These are phyloP conservation scores for Astrothelium subdiscretum DNA, from an alignment of 495 filamentous ascomycete genomes.

Conservation along the genomic window DNA sequence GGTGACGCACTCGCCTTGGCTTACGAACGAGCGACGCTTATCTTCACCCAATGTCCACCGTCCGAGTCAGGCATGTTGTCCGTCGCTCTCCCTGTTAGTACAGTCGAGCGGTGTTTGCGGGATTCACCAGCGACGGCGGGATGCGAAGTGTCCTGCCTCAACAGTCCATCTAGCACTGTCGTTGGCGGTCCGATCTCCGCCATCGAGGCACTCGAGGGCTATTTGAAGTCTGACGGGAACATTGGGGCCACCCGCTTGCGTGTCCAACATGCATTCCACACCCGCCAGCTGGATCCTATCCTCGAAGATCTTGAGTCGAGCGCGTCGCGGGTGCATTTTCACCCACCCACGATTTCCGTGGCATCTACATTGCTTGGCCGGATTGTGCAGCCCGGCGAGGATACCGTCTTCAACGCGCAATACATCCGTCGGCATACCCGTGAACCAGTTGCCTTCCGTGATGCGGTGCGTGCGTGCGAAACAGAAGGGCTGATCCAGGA, in stretches of 20 bases:
- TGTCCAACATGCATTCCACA: constrained; percentile 74
- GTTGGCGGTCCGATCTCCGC: constrained; percentile 21
- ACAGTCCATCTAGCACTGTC: constrained; percentile 25
- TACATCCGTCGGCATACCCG: constrained; percentile 60
- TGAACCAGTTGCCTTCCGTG: constrained; percentile 62
- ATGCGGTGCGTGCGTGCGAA: constrained; percentile 33
- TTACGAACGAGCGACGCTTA: constrained; percentile 11
- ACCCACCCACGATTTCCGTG: constrained; percentile 50
- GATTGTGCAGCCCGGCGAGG: constrained; percentile 37
- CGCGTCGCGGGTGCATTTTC: constrained; percentile 46
- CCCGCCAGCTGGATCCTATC: constrained; percentile 67
- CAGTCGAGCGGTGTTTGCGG: neutral
- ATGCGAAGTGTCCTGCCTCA: constrained; percentile 30
- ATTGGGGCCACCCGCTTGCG: constrained; percentile 42
- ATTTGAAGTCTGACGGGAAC: constrained; percentile 10
- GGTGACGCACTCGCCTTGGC: constrained; percentile 15
- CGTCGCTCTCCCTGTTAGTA: constrained; percentile 8
- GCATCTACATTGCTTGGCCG: constrained; percentile 59
- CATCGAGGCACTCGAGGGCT: constrained; percentile 9
- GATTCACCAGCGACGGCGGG: neutral
- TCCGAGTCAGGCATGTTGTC: constrained; percentile 24
- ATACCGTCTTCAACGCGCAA: constrained; percentile 40
- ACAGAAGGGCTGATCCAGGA: constrained; percentile 15
- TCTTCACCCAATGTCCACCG: constrained; percentile 7
- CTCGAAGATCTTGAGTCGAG: constrained; percentile 51